Base-by-base conservation (phyloP, 2,329 filamentous ascomycete species). In the Stromatinia cepivora region DNA sequence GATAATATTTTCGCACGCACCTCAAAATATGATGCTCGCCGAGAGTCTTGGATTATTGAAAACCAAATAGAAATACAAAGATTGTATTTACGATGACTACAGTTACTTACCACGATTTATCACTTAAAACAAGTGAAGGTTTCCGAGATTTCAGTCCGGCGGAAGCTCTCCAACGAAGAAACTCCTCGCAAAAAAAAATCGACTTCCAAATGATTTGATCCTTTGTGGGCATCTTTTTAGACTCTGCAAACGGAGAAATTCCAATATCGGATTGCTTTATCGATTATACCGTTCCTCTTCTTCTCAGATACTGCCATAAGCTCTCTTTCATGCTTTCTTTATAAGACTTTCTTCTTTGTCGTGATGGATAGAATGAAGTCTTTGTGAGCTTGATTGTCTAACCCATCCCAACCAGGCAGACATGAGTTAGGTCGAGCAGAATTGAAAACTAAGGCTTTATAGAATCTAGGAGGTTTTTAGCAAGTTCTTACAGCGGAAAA, bases 181-280 rank as follows among this genome's bases (percentile, higher is more conserved):
- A 36, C 28, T 20, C n/a, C 6, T 20, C n/a, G 2, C 4, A 13
- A 52, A 39, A 36, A 8, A 25, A 39, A 39, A 36, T 4, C 22
- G 3, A n/a, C 31, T 20, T 52, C 61, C 46, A 63, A 31, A 25
- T 28, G 4, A 52, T 28, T 22, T 22, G 5, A 50, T 52, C 7
- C 61, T 52, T 64, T 64, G n/a, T 53, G 4, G 3, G 7, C 22
- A 42, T 52, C 13, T 52, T 31, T 39, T 28, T 7, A 39, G 31
- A 28, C 48, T 39, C 54, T 53, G 61, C 61, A 64, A 64, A 64
- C 61, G 61, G 61, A 42, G 61, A 36, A 6, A 34, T 15, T 25
- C 20, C n/a, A 28, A 17, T 20, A 4, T 25, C 22, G 13, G 8
- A 50, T 36, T 39, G 25, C 61, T 64, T 64, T 64, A 39, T 64